Conservation (phyloP, 108 stramenopile genomes). For the Mayamaea pseudoterrestris region DNA sequence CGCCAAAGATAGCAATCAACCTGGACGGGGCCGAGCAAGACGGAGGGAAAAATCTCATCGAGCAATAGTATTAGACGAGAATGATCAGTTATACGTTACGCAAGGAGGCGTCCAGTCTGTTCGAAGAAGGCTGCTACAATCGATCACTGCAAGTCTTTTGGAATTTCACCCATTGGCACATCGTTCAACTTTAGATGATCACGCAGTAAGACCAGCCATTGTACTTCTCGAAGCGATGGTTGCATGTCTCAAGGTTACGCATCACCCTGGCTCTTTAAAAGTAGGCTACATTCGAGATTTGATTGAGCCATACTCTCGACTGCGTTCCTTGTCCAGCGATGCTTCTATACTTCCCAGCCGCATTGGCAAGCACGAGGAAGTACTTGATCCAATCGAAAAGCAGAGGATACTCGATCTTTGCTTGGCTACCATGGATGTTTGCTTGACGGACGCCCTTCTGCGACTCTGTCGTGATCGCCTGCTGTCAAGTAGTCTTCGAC, state of each 20-base stretch:
- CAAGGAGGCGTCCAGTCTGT: slow-evolving; percentile 47
- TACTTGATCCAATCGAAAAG: slow-evolving; percentile 1
- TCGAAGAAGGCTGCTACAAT: slow-evolving; percentile 26
- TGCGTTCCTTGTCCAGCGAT: neutral
- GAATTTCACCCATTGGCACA: neutral
- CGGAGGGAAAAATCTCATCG: slow-evolving; percentile 9
- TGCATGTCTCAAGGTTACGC: slow-evolving; percentile 9
- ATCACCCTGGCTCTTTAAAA: slow-evolving; percentile 16
- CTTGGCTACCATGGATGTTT: slow-evolving; percentile 29
- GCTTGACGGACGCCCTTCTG: slow-evolving; percentile 44
- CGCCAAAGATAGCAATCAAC: neutral
- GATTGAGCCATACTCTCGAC: slow-evolving; percentile 9
- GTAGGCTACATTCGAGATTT: slow-evolving; percentile 13
- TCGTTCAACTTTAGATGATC: too few species aligned
- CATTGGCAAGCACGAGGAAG: neutral
- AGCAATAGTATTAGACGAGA: slow-evolving; percentile 34
- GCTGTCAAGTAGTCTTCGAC: slow-evolving; percentile 33
- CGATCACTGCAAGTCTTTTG: slow-evolving; percentile 7
- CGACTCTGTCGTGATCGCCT: slow-evolving; percentile 59
- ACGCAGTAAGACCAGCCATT: neutral
- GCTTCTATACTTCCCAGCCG: neutral
- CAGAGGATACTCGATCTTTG: slow-evolving; percentile 9
- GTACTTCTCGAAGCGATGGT: slow-evolving; percentile 3
- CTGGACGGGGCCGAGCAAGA: slow-evolving; percentile 24
- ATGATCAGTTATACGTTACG: slow-evolving; percentile 40